phyloP scores from a whole-genome alignment of 2,329 filamentous ascomycete genomes.

The Pleomassaria siparia region DNA sequence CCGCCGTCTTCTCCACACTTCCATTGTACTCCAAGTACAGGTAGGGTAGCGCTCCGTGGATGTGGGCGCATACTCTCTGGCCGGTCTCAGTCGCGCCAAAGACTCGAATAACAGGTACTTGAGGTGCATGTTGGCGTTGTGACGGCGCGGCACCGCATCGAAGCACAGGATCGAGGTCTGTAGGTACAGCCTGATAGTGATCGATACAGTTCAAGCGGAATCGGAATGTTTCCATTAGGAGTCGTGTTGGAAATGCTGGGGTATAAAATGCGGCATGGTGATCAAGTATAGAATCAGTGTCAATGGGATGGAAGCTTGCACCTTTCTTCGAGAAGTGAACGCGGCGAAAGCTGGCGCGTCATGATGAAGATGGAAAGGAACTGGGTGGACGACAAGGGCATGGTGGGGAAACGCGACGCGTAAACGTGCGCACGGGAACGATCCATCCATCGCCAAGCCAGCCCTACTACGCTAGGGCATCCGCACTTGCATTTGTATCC shows the following conservation, averaged over 20 bases:
- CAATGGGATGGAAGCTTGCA: neutral
- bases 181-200: slow-evolving; percentile 81
- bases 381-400: slow-evolving; percentile 11
- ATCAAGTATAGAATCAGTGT: neutral
- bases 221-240: slow-evolving; percentile 73
- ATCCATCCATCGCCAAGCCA: slow-evolving; percentile 25
- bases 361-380: neutral
- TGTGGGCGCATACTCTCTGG: slow-evolving; percentile 92
- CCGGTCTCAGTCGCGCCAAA: slow-evolving; percentile 94
- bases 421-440: slow-evolving; percentile 27
- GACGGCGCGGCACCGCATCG: slow-evolving; percentile 61
- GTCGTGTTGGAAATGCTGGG: slow-evolving; percentile 8
- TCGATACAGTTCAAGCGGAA: slow-evolving; percentile 95
- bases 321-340: neutral
- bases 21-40: slow-evolving; percentile 87
- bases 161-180: slow-evolving; percentile 78
- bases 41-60: slow-evolving; percentile 95
- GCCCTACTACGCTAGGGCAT: slow-evolving; percentile 29
- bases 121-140: slow-evolving; percentile 64
- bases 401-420: slow-evolving; percentile 21
- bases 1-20: slow-evolving; percentile 64
- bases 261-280: slow-evolving; percentile 16
- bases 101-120: slow-evolving; percentile 82
- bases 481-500: slow-evolving; percentile 7
- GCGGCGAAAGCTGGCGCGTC: slow-evolving; percentile 7